Conservation (phyloP, 768 basidiomycete genomes). For the Cantharellus anzutake region DNA sequence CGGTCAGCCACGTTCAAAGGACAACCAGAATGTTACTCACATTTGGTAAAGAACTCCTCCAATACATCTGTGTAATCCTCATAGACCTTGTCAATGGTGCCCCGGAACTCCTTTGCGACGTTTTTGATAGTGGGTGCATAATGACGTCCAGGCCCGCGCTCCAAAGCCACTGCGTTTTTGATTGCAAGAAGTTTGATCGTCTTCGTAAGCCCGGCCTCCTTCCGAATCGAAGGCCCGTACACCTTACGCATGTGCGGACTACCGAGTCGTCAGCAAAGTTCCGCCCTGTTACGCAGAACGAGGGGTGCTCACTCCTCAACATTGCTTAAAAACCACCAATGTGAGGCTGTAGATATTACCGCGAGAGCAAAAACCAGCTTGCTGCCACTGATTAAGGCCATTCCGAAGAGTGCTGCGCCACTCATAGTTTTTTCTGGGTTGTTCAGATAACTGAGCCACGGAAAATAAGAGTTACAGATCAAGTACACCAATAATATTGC, state of each 20-base stretch:
- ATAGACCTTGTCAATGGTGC: constrained; percentile 88
- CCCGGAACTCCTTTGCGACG: constrained; percentile 79
- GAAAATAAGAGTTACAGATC: no score
- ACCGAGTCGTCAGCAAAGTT: background rate
- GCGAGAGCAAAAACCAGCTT: constrained; percentile 80
- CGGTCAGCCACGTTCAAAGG: no score
- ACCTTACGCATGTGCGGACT: constrained; percentile 98
- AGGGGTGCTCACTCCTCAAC: constrained; percentile 65
- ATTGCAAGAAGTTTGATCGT: constrained; percentile 89
- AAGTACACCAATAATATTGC: constrained; percentile 7
- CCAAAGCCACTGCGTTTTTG: constrained; percentile 59
- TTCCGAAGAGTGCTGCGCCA: constrained; percentile 86
- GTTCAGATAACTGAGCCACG: constrained; percentile 84
- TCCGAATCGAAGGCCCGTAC: constrained; percentile 82
- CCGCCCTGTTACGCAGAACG: background rate
- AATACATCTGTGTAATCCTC: constrained; percentile 85
- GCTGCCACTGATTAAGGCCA: constrained; percentile 79
- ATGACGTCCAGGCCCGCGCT: constrained; percentile 59
- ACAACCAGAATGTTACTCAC: no score
- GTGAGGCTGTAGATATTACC: constrained; percentile 64
- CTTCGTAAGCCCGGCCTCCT: constrained; percentile 94
- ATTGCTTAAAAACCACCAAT: constrained; percentile 88
- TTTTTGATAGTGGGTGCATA: constrained; percentile 56
- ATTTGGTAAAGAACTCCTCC: constrained; percentile 83
- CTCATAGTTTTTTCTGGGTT: constrained; percentile 87